Conservation (phyloP, 2,329 filamentous ascomycete species). For the Epichloe typhina region DNA sequence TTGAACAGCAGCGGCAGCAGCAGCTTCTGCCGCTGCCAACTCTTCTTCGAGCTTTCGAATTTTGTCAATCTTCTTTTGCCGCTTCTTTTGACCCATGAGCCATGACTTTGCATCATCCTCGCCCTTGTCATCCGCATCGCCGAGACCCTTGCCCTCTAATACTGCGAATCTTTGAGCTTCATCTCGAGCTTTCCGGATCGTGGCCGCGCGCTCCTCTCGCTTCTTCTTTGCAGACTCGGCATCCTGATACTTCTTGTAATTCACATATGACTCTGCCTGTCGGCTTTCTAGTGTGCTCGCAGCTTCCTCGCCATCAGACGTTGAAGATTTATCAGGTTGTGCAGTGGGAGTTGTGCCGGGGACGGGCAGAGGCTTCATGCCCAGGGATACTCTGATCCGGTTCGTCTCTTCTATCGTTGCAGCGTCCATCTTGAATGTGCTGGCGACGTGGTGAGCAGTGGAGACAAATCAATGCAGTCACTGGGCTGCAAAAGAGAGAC, state of each 20-base stretch:
- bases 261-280: constrained; percentile 58
- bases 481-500: neutral
- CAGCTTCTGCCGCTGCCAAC: constrained; percentile 60
- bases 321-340: constrained; percentile 31
- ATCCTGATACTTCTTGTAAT: constrained; percentile 52
- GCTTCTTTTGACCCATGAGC: constrained; percentile 82
- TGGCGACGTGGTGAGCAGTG: neutral
- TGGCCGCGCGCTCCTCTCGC: constrained; percentile 68
- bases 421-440: constrained; percentile 36
- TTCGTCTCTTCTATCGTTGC: constrained; percentile 88
- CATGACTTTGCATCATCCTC: constrained; percentile 72
- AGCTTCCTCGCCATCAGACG: constrained; percentile 49
- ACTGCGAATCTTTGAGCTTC: constrained; percentile 61
- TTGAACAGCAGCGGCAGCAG: constrained; percentile 46
- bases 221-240: constrained; percentile 65
- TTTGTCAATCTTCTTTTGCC: constrained; percentile 80
- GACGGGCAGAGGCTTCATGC: constrained; percentile 79
- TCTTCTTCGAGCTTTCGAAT: constrained; percentile 62
- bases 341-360: constrained; percentile 43
- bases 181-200: constrained; percentile 79
- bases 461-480: neutral
- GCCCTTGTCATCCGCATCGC: constrained; percentile 54
- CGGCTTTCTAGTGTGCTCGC: constrained; percentile 76
- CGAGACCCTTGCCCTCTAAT: constrained; percentile 72
- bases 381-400: constrained; percentile 76